Conservation (phyloP, 306 rosid genomes). For the Pterocarpus santalinus region DNA sequence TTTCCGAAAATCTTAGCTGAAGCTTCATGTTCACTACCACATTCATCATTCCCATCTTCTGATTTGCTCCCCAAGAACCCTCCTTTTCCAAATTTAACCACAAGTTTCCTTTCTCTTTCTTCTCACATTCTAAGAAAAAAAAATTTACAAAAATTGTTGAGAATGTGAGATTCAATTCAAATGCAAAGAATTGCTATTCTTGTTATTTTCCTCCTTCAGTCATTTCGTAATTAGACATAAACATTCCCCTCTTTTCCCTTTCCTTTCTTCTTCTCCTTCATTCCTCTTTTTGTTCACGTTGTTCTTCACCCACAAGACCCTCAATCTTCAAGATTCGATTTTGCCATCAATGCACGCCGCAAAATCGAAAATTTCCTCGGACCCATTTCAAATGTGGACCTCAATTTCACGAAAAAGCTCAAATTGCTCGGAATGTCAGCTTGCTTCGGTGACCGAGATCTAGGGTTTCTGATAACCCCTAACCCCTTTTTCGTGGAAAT, state of each 20-base stretch:
- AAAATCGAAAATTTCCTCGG: slow-evolving; percentile 44
- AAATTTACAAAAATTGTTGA: slow-evolving; percentile 1
- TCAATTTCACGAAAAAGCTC: slow-evolving; percentile 49
- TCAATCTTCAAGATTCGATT: slow-evolving; percentile 54
- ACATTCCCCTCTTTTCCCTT: not conserved
- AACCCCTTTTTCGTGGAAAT: slow-evolving; percentile 24
- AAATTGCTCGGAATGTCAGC: slow-evolving; percentile 13
- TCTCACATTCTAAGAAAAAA: not conserved
- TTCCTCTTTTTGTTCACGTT: slow-evolving; percentile 26
- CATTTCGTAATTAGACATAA: not conserved
- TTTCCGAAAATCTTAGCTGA: not conserved
- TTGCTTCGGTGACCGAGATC: slow-evolving; percentile 55
- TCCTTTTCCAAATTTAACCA: slow-evolving; percentile 9
- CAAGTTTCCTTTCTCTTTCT: not conserved
- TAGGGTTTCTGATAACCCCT: slow-evolving; percentile 56
- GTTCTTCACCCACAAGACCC: slow-evolving; percentile 24
- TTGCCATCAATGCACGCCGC: slow-evolving; percentile 49
- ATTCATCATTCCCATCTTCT: not conserved
- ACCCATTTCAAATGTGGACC: slow-evolving; percentile 48
- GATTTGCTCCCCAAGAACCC: not conserved
- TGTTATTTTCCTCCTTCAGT: not conserved
- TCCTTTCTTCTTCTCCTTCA: not conserved
- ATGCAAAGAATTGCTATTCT: not conserved
- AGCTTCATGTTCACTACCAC: slow-evolving; percentile 29
- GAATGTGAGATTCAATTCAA: slow-evolving; percentile 24